Base-by-base conservation (phyloP, 2,329 filamentous ascomycete genomes). In the Verticillium nubilum region DNA sequence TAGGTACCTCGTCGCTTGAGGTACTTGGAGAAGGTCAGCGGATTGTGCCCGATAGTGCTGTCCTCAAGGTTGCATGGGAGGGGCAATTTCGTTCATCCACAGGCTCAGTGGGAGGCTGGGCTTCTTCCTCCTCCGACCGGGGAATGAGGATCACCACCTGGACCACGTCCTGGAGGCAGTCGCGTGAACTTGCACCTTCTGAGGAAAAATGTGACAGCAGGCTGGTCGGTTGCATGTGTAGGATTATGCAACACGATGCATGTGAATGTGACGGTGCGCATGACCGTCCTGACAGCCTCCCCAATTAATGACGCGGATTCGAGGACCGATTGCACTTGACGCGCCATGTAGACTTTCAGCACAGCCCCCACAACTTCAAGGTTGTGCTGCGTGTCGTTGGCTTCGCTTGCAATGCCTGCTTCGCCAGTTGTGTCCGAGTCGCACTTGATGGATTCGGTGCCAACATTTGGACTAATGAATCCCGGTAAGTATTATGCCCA, bases 211-310 rank as follows among this genome's bases (percentile, higher is more conserved):
- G 42, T 50, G 42, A 17, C 52, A 26, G 52, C 19, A 7, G 28
- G 52, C 28, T n/a, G 50, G 42, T 58, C 47, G 59, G 27, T 58
- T 35, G 56, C 56, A 54, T 59, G 62, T 55, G 50, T 52, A 52
- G 26, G 58, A 56, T 64, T 64, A 62, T 64, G 61, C 62, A 61
- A 60, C 54, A 53, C 57, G 59, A 55, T 61, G 58, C 59, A 54
- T 25, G 56, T 55, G 61, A 63, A 29, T 58, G 61, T 58, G 58
- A 58, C 42, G 53, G 52, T 56, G 52, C n/a, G 60, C 54, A 54
- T 52, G 31, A 17, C 47, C 52, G 50, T 54, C 42, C 58, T 56
- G 37, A 58, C 54, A 56, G 7, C 26, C 55, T 13, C 9, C 29
- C 29, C 17, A n/a, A 37, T 15, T 50, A 50, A 50, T 23, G 42